These are phyloP conservation scores for Cerioporus squamosus DNA, from an alignment of 1,284 basidiomycete genomes.

Conservation along the genomic window DNA sequence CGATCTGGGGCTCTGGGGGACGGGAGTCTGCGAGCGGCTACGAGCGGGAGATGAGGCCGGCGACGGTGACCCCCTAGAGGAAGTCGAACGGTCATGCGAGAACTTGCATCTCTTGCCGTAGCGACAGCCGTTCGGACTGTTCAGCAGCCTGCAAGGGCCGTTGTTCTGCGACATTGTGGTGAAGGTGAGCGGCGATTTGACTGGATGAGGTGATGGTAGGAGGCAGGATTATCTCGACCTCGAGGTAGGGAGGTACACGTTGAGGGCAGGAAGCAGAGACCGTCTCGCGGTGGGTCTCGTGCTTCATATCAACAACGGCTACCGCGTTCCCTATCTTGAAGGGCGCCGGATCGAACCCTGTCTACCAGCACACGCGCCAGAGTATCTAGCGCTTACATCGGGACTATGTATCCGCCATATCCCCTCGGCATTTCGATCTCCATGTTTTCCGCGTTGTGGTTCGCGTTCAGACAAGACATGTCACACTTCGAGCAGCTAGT, in stretches of 20 bases:
- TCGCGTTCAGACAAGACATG: no score
- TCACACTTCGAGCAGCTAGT: no score
- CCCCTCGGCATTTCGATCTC: no score
- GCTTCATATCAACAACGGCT: constrained; percentile 15
- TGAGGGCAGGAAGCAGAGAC: constrained; percentile 14
- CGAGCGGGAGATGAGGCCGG: constrained; percentile 9
- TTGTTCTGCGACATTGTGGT: constrained; percentile 11
- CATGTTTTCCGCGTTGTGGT: no score
- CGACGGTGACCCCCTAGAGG: constrained; percentile 6
- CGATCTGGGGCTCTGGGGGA: not conserved
- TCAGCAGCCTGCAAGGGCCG: constrained; percentile 4
- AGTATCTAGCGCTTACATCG: constrained; percentile 6
- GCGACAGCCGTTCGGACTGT: constrained; percentile 7
- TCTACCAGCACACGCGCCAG: constrained; percentile 6
- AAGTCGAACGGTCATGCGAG: constrained; percentile 21
- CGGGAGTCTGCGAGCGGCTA: constrained; percentile 10
- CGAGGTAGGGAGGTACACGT: constrained; percentile 11
- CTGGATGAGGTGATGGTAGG: not conserved
- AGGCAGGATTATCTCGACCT: constrained; percentile 2
- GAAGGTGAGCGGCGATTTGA: not conserved
- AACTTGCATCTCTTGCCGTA: constrained; percentile 22
- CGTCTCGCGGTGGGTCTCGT: constrained; percentile 1
- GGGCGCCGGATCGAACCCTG: constrained; percentile 12
- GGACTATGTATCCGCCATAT: no score
- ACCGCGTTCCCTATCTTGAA: constrained; percentile 16